Percentiles rank a stretch among this genome's conserved stretches.
Conservation (phyloP, 2,329 filamentous ascomycete species). For the Pyricularia grisea region DNA sequence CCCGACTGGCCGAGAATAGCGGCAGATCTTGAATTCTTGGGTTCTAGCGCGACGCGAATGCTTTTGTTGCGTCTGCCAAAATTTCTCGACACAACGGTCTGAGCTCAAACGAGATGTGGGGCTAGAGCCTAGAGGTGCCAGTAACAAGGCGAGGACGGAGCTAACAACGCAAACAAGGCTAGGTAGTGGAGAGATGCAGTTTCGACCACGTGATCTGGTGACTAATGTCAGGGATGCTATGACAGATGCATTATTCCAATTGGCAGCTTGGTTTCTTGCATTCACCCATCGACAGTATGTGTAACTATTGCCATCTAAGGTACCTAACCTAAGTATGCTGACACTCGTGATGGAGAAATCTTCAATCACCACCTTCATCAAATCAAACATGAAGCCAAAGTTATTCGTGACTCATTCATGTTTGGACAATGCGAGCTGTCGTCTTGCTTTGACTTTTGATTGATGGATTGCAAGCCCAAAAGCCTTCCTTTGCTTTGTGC, state of each 20-base stretch:
- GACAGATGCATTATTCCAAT: not conserved
- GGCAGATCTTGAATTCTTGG: not conserved
- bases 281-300: not conserved
- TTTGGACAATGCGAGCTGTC: not conserved
- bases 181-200: not conserved
- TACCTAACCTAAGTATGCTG: not conserved
- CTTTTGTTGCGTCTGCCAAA: not conserved
- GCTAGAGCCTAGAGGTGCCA: not conserved
- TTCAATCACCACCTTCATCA: not conserved
- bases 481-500: not conserved
- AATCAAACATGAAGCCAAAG: not conserved
- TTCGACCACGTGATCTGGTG: not conserved
- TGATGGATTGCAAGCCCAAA: not conserved
- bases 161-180: not conserved
- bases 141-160: not conserved
- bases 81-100: conserved; percentile 1
- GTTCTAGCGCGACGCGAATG: not conserved
- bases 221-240: not conserved
- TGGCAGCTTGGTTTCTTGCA: not conserved
- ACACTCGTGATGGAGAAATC: not conserved
- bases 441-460: not conserved
- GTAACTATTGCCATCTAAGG: not conserved
- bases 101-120: not conserved
- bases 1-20: not conserved
- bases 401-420: not conserved